These are phyloP conservation scores for Fusarium scirpi DNA, from an alignment of 2,329 filamentous ascomycete species.

Conservation along the genomic window DNA sequence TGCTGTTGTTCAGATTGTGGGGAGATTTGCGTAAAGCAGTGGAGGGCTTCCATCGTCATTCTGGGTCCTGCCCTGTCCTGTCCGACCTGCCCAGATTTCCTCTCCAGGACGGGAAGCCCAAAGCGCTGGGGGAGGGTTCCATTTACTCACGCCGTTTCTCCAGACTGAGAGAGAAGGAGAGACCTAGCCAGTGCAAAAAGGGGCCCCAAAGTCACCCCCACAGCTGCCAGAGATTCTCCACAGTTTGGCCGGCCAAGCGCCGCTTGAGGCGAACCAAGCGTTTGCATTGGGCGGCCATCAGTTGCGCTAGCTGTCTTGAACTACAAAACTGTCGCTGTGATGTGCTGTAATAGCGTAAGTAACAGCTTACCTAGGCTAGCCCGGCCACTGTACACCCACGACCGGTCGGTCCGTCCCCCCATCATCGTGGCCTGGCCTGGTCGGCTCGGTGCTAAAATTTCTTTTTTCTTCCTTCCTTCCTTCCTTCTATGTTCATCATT, in stretches of 20 bases:
- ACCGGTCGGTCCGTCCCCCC: conserved; percentile 38
- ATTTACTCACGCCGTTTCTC: conserved; percentile 31
- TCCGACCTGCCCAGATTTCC: conserved; percentile 29
- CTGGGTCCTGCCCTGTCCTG: conserved; percentile 18
- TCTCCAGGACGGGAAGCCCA: conserved; percentile 37
- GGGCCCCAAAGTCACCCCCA: conserved; percentile 34
- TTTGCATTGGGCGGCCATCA: conserved; percentile 28
- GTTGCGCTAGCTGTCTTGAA: conserved; percentile 22
- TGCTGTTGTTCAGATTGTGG: conserved; percentile 36
- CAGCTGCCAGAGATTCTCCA: conserved; percentile 54
- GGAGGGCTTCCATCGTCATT: conserved; percentile 34
- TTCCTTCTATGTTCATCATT: conserved; percentile 3
- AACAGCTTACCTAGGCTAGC: not conserved
- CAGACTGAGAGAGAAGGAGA: conserved; percentile 22
- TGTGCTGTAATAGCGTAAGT: conserved; percentile 16
- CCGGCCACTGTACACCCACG: conserved; percentile 22
- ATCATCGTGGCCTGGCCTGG: conserved; percentile 3
- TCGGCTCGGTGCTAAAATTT: conserved; percentile 5
- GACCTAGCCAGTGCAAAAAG: conserved; percentile 9
- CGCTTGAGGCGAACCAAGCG: conserved; percentile 58
- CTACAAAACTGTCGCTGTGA: conserved; percentile 24
- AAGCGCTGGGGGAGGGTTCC: conserved; percentile 21
- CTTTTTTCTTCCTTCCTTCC: conserved; percentile 11
- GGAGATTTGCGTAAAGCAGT: conserved; percentile 37
- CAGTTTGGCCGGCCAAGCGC: conserved; percentile 70